phyloP scores from a whole-genome alignment of 2,329 filamentous ascomycete species.

The Pseudogymnoascus sp. region DNA sequence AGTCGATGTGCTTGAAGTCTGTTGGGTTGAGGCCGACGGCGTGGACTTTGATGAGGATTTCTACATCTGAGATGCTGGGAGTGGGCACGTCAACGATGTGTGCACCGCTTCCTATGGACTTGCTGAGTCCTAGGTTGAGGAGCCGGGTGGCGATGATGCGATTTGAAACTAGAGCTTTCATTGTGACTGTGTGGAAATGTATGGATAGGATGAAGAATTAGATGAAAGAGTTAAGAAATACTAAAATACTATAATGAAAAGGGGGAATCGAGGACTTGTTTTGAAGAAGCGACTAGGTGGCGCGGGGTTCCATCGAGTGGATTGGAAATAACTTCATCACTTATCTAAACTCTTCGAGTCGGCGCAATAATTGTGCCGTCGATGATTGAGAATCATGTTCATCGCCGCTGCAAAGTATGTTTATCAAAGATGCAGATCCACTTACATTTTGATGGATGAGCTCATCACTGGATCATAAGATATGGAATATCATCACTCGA shows the following conservation, averaged over 20 bases:
- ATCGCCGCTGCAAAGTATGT: background rate
- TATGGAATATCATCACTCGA: background rate
- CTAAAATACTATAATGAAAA: background rate
- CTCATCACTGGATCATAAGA: background rate
- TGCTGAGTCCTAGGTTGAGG: constrained; percentile 13
- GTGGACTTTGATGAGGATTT: too few species aligned
- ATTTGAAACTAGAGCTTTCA: constrained; percentile 15
- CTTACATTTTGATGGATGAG: background rate
- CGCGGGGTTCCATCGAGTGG: background rate
- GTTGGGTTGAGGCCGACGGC: constrained; percentile 26
- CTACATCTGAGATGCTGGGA: too few species aligned
- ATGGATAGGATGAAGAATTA: background rate
- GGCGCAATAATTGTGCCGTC: background rate
- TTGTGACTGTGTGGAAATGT: background rate
- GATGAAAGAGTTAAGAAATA: background rate
- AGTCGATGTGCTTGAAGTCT: constrained; percentile 28
- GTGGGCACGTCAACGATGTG: too few species aligned
- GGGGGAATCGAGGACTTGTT: background rate
- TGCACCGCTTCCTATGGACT: too few species aligned
- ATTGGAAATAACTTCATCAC: background rate
- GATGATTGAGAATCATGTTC: background rate
- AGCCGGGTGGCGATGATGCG: constrained; percentile 6
- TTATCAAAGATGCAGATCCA: background rate
- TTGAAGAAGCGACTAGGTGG: background rate
- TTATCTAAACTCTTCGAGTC: background rate